Evolutionary conservation across 768 basidiomycete genomes (phyloP).

Genomic region (Boletus edulis): DNA sequence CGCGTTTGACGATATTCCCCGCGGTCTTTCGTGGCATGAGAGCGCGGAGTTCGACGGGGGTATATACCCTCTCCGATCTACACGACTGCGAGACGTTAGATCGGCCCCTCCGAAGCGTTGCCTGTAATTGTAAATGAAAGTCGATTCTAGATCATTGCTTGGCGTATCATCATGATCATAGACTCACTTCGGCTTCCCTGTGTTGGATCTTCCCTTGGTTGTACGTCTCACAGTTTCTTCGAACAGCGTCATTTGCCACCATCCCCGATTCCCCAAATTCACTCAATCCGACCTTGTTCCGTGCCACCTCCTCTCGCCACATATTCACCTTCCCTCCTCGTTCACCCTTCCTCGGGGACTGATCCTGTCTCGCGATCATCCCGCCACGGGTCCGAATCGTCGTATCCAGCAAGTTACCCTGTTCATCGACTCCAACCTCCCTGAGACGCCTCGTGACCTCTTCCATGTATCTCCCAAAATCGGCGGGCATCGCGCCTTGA

Average conservation of each 20-base stretch:
- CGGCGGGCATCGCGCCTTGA: slow-evolving; percentile 21
- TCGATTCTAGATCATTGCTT: not conserved
- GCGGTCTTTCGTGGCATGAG: slow-evolving; percentile 17
- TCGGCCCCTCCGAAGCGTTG: slow-evolving; percentile 15
- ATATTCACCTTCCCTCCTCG: slow-evolving; percentile 42
- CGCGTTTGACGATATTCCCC: not conserved
- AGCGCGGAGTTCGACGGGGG: slow-evolving; percentile 15
- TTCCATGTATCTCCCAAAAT: slow-evolving; percentile 28
- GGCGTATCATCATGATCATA: not conserved
- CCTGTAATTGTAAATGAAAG: slow-evolving; percentile 8
- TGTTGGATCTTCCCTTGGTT: slow-evolving; percentile 14
- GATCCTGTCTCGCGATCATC: not conserved
- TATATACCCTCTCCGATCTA: slow-evolving; percentile 24
- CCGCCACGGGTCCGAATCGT: slow-evolving; percentile 13
- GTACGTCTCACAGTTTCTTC: slow-evolving; percentile 12
- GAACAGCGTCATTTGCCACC: slow-evolving; percentile 13
- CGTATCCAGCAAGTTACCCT: slow-evolving; percentile 22
- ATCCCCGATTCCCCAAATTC: slow-evolving; percentile 21
- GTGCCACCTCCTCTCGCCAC: slow-evolving; percentile 55
- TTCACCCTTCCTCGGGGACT: slow-evolving; percentile 14
- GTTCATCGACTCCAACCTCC: slow-evolving; percentile 29
- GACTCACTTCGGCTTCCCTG: slow-evolving; percentile 25
- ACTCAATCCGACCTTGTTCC: slow-evolving; percentile 14
- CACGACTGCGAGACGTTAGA: slow-evolving; percentile 24
- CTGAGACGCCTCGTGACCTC: slow-evolving; percentile 37